Evolutionary conservation across 768 basidiomycete genomes (phyloP).

Genomic region (Hypholoma fasciculare): DNA sequence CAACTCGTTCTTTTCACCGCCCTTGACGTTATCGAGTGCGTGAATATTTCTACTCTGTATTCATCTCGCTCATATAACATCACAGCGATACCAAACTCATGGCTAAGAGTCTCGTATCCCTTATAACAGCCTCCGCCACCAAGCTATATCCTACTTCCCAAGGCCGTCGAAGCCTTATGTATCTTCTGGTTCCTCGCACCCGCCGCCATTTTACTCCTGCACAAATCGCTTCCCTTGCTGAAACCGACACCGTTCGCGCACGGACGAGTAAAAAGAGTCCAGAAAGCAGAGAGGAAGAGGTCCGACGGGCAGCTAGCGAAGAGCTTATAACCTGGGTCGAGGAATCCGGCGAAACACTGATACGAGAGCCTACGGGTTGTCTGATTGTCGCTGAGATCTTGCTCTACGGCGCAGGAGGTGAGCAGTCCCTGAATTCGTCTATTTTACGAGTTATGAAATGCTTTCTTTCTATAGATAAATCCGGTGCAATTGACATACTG

Average conservation of each 20-base stretch:
- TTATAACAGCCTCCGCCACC: conserved; percentile 59
- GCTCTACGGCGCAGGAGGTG: conserved; percentile 85
- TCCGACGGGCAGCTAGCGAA: conserved; percentile 72
- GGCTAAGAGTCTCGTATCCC: conserved; percentile 73
- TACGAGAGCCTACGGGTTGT: conserved; percentile 79
- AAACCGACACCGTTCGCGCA: conserved; percentile 67
- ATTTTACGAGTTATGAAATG: neutral
- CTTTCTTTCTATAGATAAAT: conserved; percentile 59
- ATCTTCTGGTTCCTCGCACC: conserved; percentile 82
- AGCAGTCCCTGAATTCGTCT: neutral
- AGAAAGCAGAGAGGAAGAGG: conserved; percentile 62
- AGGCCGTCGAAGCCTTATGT: conserved; percentile 81
- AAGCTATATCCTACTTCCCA: conserved; percentile 62
- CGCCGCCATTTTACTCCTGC: conserved; percentile 87
- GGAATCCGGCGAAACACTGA: conserved; percentile 57
- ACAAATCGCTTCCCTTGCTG: conserved; percentile 67
- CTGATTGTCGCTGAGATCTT: conserved; percentile 79
- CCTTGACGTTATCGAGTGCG: conserved; percentile 87
- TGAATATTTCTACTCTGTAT: conserved; percentile 5
- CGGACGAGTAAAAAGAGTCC: conserved; percentile 85
- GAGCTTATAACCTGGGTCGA: conserved; percentile 71
- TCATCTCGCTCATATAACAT: neutral
- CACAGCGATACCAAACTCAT: conserved; percentile 88
- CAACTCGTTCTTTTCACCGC: conserved; percentile 89
- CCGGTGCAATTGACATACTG: conserved; percentile 58